Evolutionary conservation across 1,284 basidiomycete genomes (phyloP).

Genomic region (Ganoderma multipileum): DNA sequence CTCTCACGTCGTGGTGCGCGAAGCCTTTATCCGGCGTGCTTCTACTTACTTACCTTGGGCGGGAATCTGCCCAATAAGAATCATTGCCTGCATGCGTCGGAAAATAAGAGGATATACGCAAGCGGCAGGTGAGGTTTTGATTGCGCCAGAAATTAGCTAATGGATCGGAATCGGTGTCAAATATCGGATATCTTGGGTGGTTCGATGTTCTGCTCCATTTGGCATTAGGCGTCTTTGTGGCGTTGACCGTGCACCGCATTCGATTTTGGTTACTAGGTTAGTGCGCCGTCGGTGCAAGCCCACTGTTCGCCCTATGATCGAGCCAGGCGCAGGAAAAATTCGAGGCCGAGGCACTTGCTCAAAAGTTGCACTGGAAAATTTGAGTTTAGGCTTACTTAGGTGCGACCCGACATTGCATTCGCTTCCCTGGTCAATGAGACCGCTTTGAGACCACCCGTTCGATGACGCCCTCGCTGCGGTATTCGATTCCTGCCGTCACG

Average conservation of each 20-base stretch:
- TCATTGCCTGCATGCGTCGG: no score
- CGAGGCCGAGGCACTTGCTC: neutral
- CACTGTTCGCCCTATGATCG: neutral
- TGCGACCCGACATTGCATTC: no score
- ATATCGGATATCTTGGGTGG: neutral
- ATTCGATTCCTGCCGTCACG: no score
- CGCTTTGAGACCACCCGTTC: no score
- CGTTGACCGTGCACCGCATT: neutral
- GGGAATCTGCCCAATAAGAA: neutral
- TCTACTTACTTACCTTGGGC: neutral
- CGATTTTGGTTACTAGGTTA: neutral
- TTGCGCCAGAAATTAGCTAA: neutral
- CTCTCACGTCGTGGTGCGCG: neutral
- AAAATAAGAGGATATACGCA: no score
- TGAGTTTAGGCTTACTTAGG: no score
- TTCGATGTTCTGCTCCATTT: neutral
- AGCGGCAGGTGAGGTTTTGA: neutral
- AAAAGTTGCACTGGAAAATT: neutral
- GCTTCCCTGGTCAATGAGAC: no score
- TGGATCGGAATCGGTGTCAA: neutral
- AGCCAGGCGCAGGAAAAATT: neutral
- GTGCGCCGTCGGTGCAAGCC: neutral
- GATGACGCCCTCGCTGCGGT: no score
- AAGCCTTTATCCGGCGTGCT: neutral
- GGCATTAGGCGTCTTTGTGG: neutral